Evolutionary conservation across 2,329 filamentous ascomycete species (phyloP).

Genomic region (Diaporthe australafricana): DNA sequence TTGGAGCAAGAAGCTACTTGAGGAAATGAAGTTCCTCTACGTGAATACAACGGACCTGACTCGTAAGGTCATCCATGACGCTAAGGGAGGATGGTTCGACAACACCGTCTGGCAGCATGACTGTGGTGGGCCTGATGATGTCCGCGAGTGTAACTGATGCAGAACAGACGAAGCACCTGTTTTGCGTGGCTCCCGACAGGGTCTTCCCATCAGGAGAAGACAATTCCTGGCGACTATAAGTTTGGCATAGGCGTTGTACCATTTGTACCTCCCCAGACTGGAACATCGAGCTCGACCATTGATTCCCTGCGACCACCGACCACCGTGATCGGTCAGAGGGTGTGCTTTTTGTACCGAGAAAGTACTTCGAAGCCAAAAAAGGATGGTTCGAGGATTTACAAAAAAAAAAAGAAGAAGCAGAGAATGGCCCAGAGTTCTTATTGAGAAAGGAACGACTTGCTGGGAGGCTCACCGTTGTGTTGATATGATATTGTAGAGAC

Average conservation of each 20-base stretch:
- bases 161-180: not conserved
- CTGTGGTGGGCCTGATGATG: conserved; percentile 15
- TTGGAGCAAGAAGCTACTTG: conserved; percentile 29
- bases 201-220: not conserved
- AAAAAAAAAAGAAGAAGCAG: not conserved
- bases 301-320: not conserved
- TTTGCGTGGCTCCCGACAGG: not conserved
- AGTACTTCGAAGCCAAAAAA: not conserved
- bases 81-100: conserved; percentile 24
- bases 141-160: not conserved
- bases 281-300: not conserved
- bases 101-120: conserved; percentile 31
- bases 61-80: conserved; percentile 24
- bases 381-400: not conserved
- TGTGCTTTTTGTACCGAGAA: too few species aligned
- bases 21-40: conserved; percentile 22
- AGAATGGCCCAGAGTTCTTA: not conserved
- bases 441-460: not conserved
- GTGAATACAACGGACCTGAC: conserved; percentile 30
- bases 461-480: not conserved
- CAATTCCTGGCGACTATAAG: too few species aligned
- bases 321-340: too few species aligned
- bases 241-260: not conserved
- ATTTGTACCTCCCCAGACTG: not conserved
- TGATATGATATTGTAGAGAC: not conserved